Percentiles rank a stretch among this genome's conserved stretches.
phyloP scores from a whole-genome alignment of 805 yeast genomes.

The Candida krabiensis region DNA sequence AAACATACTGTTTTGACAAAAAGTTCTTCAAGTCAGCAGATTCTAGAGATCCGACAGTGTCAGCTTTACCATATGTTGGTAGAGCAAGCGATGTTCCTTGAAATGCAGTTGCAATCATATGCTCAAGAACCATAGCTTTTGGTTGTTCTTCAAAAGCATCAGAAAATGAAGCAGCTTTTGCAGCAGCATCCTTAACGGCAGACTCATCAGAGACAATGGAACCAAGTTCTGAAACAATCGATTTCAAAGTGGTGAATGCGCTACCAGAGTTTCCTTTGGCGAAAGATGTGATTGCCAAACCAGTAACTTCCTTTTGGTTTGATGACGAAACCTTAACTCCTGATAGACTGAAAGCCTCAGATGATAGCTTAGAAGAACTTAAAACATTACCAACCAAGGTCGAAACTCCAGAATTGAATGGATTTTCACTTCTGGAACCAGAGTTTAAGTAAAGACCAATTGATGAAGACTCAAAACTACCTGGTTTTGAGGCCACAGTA shows the following conservation, averaged over 20 bases:
- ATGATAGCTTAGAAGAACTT: constrained; percentile 33
- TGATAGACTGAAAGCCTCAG: constrained; percentile 36
- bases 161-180: constrained; percentile 45
- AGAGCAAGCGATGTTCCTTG: constrained; percentile 80
- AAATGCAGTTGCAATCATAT: constrained; percentile 80
- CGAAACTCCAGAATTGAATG: constrained; percentile 81
- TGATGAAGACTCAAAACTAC: constrained; percentile 58
- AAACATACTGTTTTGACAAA: constrained; percentile 54
- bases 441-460: constrained; percentile 73
- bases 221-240: constrained; percentile 39
- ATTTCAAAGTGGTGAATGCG: constrained; percentile 54
- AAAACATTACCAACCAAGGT: constrained; percentile 58
- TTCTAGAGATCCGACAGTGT: constrained; percentile 58
- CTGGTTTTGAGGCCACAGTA: constrained; percentile 67
- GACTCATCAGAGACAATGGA: constrained; percentile 42
- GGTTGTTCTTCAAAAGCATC: constrained; percentile 57
- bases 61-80: constrained; percentile 75
- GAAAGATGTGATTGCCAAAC: constrained; percentile 58
- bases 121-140: constrained; percentile 63
- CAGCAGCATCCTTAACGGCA: constrained; percentile 45
- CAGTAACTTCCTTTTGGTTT: constrained; percentile 65
- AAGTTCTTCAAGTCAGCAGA: constrained; percentile 57
- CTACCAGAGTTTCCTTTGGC: constrained; percentile 53
- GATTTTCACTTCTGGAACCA: constrained; percentile 78
- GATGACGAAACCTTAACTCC: constrained; percentile 60